A percentile compares a stretch with the other conserved stretches of the same genome.
Evolutionary conservation across 768 basidiomycete species (phyloP).

Genomic region (Suillus clintonianus): DNA sequence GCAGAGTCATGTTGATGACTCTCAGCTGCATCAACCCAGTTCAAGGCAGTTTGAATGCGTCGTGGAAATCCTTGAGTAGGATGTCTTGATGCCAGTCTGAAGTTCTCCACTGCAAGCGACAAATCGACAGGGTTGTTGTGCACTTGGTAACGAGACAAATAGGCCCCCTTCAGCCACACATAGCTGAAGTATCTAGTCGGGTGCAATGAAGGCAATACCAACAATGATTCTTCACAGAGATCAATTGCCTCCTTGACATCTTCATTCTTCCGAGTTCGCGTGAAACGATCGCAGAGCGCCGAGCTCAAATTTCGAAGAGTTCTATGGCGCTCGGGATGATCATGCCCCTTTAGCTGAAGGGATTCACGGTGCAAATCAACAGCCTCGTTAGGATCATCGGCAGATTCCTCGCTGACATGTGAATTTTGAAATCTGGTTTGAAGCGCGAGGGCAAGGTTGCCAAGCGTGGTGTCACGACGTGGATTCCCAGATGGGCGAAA

Average conservation of each 20-base stretch:
- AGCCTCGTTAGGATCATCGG: constrained; percentile 22
- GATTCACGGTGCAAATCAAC: constrained; percentile 14
- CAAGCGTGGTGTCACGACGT: not conserved
- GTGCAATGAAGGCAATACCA: not conserved
- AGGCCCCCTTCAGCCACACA: not conserved
- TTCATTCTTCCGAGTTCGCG: not conserved
- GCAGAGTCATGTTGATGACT: not conserved
- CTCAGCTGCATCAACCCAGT: not conserved
- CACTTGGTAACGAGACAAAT: constrained; percentile 27
- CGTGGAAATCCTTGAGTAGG: not conserved
- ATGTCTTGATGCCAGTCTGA: constrained; percentile 19
- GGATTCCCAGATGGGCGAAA: constrained; percentile 9
- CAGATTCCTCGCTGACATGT: not conserved
- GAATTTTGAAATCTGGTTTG: constrained; percentile 8
- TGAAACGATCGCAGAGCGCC: constrained; percentile 18
- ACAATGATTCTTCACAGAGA: constrained; percentile 7
- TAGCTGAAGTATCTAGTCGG: not conserved
- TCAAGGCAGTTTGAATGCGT: not conserved
- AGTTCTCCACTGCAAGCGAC: constrained; percentile 14
- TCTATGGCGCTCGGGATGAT: constrained; percentile 3
- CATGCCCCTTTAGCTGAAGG: constrained; percentile 6
- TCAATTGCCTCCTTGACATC: constrained; percentile 27
- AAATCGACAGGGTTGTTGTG: constrained; percentile 17
- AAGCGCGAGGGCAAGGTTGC: constrained; percentile 16
- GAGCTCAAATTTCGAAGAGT: constrained; percentile 9